Evolutionary conservation across 768 basidiomycete species (phyloP).

Genomic region (Lenzites betulinus): DNA sequence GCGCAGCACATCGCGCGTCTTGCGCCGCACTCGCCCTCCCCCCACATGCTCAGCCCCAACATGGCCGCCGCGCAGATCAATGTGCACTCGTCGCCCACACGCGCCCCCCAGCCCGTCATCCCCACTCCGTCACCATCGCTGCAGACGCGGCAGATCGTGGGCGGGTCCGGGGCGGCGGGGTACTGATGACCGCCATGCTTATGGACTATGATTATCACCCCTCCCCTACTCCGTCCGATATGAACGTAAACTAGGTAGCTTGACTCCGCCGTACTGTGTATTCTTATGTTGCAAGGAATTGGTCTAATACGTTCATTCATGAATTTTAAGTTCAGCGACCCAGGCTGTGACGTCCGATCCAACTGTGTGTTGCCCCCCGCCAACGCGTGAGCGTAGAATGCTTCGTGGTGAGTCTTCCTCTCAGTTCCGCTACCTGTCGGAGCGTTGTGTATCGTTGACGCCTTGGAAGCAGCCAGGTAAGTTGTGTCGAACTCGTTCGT

Average conservation of each 20-base stretch:
- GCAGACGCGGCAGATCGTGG: constrained; percentile 36
- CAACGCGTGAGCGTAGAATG: too few species aligned
- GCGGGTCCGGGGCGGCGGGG: constrained; percentile 31
- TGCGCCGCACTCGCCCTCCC: constrained; percentile 32
- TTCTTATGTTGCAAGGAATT: constrained; percentile 22
- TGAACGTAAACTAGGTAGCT: constrained; percentile 16
- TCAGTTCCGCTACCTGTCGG: too few species aligned
- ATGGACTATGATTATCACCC: constrained; percentile 8
- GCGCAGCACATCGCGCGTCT: constrained; percentile 29
- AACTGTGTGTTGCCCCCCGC: not conserved
- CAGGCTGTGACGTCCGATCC: not conserved
- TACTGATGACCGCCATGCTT: constrained; percentile 13
- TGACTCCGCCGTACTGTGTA: constrained; percentile 13
- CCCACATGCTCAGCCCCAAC: constrained; percentile 33
- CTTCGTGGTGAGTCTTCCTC: not conserved
- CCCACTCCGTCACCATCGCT: constrained; percentile 35
- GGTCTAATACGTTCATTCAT: constrained; percentile 12
- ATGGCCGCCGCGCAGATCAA: constrained; percentile 25
- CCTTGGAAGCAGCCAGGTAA: too few species aligned
- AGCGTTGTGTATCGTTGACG: too few species aligned
- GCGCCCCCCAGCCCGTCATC: constrained; percentile 32
- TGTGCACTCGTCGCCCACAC: constrained; percentile 34
- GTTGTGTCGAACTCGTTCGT: too few species aligned
- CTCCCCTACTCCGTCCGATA: constrained; percentile 19
- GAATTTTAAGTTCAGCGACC: not conserved